Conservation (phyloP, 169 alveolate species). For the Plasmodium vivax region DNA sequence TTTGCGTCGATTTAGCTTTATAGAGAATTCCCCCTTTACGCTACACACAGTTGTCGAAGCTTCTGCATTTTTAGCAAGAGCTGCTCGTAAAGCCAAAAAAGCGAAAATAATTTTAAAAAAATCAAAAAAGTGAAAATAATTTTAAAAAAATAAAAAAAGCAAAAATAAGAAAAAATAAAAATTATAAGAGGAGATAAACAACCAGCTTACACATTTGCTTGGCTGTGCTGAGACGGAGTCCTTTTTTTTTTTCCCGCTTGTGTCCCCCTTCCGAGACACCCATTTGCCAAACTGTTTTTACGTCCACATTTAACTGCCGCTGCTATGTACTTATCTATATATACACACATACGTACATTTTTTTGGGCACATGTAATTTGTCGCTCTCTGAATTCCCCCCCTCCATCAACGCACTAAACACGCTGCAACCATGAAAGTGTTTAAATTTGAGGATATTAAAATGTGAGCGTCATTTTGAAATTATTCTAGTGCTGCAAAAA, state of each 20-base stretch:
- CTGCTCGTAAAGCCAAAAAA: constrained; percentile 26
- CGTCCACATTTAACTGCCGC: neutral
- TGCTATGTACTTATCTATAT: neutral
- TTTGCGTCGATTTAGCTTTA: neutral
- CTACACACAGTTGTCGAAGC: constrained; percentile 49
- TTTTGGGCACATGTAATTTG: neutral
- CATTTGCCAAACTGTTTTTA: neutral
- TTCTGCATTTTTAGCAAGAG: constrained; percentile 62
- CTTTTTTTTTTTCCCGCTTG: neutral
- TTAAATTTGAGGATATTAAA: constrained; percentile 18
- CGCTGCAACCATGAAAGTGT: constrained; percentile 24
- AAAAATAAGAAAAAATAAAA: neutral
- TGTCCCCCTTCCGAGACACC: neutral
- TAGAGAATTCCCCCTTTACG: constrained; percentile 28
- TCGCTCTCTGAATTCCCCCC: neutral
- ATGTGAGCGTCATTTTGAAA: constrained; percentile 17
- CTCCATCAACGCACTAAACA: neutral
- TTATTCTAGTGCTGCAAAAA: constrained; percentile 18
- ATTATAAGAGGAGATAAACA: neutral
- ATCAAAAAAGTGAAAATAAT: neutral
- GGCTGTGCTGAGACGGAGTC: neutral
- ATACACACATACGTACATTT: neutral
- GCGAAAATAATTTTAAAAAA: constrained; percentile 1
- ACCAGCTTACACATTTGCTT: neutral
- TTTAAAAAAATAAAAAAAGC: neutral